phyloP scores from a whole-genome alignment of 257 asterid species.

The Fraxinus excelsior region DNA sequence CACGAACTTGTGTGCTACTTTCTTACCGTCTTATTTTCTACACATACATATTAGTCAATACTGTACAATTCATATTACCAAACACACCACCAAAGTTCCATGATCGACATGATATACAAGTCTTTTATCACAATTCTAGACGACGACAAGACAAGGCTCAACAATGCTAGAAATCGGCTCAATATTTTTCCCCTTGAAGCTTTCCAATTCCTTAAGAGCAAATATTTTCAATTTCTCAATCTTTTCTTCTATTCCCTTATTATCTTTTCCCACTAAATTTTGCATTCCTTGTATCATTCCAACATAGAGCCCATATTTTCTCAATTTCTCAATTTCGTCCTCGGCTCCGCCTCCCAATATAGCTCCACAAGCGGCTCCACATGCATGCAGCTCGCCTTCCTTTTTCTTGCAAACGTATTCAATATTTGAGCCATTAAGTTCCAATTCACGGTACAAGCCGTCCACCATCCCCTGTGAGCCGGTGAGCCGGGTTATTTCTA shows the following conservation, averaged over 20 bases:
- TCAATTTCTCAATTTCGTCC: conserved; percentile 51
- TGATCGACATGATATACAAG: not conserved
- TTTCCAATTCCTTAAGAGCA: conserved; percentile 55
- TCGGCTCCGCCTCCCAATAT: conserved; percentile 74
- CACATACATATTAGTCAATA: not conserved
- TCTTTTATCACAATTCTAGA: not conserved
- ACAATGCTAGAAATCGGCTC: conserved; percentile 36
- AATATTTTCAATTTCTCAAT: conserved; percentile 37
- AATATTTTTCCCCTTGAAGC: conserved; percentile 32
- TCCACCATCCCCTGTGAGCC: conserved; percentile 61
- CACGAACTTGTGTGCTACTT: too few relatives aligned
- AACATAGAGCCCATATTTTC: conserved; percentile 52
- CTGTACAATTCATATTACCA: not conserved
- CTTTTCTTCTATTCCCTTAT: conserved; percentile 26
- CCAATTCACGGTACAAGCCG: conserved; percentile 41
- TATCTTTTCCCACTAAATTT: conserved; percentile 21
- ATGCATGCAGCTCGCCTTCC: conserved; percentile 59
- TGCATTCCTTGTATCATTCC: conserved; percentile 55
- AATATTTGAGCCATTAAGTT: not conserved
- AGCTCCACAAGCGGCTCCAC: conserved; percentile 92
- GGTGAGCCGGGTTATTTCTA: conserved; percentile 44
- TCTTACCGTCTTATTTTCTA: not conserved
- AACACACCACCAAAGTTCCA: not conserved
- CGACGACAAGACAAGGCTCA: conserved; percentile 18
- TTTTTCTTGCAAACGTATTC: conserved; percentile 54